A percentile compares a stretch with the other conserved stretches of the same genome.
Conservation (phyloP, 2,329 filamentous ascomycete species). For the Escovopsis sp. region DNA sequence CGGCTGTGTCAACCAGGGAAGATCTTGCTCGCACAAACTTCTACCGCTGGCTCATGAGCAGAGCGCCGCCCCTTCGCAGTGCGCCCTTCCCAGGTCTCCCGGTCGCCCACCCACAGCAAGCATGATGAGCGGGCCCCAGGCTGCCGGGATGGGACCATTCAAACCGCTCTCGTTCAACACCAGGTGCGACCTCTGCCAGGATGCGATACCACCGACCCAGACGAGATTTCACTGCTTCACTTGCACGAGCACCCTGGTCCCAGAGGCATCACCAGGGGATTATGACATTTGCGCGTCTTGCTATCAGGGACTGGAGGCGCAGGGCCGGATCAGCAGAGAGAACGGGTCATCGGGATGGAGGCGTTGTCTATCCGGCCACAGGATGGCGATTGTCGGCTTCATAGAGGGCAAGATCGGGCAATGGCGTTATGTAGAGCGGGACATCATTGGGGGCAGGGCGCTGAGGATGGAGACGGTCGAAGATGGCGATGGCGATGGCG, state of each 20-base stretch:
- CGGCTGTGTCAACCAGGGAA: constrained; percentile 67
- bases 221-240: constrained; percentile 67
- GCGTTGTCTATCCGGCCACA: constrained; percentile 63
- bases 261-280: constrained; percentile 46
- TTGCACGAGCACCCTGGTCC: constrained; percentile 42
- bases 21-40: constrained; percentile 67
- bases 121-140: constrained; percentile 31
- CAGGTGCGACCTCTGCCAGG: constrained; percentile 64
- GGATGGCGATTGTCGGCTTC: constrained; percentile 72
- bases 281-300: constrained; percentile 75
- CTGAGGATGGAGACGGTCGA: constrained; percentile 42
- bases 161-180: constrained; percentile 58
- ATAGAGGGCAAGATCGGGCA: constrained; percentile 53
- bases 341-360: constrained; percentile 75
- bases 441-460: constrained; percentile 63
- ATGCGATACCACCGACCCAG: constrained; percentile 53
- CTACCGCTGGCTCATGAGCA: constrained; percentile 56
- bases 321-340: constrained; percentile 51
- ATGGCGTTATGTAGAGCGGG: constrained; percentile 50
- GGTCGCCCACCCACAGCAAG: constrained; percentile 33
- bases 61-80: constrained; percentile 11
- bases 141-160: constrained; percentile 38
- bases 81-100: constrained; percentile 27
- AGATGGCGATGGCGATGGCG: constrained; percentile 6
- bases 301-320: constrained; percentile 52